phyloP scores from a whole-genome alignment of 129 eudicot genomes.

The Mikania micrantha region DNA sequence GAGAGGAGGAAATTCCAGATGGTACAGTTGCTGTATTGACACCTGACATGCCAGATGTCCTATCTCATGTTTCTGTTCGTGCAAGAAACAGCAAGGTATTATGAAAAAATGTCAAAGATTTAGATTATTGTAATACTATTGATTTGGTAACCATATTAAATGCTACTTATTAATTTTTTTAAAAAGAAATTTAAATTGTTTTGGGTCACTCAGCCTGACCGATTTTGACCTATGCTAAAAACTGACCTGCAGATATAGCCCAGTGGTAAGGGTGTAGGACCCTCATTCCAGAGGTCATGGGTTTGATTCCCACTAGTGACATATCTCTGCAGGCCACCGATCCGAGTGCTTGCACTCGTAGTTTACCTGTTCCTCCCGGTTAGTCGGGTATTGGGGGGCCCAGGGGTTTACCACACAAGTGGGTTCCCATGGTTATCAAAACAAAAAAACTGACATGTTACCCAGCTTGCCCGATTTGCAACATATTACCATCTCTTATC shows the following conservation, averaged over 20 bases:
- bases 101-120: neutral
- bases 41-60: conserved; percentile 99
- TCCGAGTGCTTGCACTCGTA: too few species aligned
- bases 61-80: conserved; percentile 98
- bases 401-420: too few species aligned
- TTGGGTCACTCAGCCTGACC: neutral
- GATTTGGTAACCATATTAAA: neutral
- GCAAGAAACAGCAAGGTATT: conserved; percentile 94
- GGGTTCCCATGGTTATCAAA: too few species aligned
- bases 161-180: neutral
- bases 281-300: too few species aligned
- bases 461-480: neutral
- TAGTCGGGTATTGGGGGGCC: too few species aligned
- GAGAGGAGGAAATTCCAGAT: conserved; percentile 99
- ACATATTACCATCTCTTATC: neutral
- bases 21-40: conserved; percentile 93
- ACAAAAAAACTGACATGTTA: neutral
- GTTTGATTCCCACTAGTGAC: too few species aligned
- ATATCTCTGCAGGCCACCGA: too few species aligned
- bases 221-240: neutral
- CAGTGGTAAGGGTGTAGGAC: too few species aligned
- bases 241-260: too few species aligned
- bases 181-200: neutral
- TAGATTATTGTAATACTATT: neutral
- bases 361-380: too few species aligned